Percentiles rank a stretch among this genome's conserved stretches.
Evolutionary conservation across 352 stramenopile genomes (phyloP).

Genomic region (Pythium volutum): DNA sequence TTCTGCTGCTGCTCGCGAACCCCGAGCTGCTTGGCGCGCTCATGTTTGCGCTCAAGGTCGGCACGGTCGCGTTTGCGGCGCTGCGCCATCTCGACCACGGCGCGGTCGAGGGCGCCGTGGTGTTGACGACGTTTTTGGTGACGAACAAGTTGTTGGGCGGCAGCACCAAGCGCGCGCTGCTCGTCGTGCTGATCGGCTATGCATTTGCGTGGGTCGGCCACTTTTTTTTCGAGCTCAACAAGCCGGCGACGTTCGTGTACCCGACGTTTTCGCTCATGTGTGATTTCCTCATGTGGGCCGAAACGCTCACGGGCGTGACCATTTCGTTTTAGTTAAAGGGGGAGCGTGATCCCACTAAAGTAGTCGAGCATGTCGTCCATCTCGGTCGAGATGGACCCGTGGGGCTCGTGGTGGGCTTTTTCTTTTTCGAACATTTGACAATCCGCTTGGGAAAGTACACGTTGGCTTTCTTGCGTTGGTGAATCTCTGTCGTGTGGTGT

Average conservation of each 20-base stretch:
- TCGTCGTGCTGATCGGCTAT: slow-evolving; percentile 39
- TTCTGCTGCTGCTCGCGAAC: slow-evolving; percentile 33
- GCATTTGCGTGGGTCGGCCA: slow-evolving; percentile 64
- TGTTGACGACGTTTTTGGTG: slow-evolving; percentile 32
- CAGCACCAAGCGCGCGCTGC: slow-evolving; percentile 18
- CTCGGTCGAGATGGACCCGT: slow-evolving; percentile 25
- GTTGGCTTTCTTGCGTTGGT: neutral
- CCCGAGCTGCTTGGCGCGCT: slow-evolving; percentile 35
- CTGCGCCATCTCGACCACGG: slow-evolving; percentile 43
- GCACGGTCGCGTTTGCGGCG: slow-evolving; percentile 34
- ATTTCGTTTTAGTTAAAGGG: slow-evolving; percentile 39
- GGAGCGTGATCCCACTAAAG: slow-evolving; percentile 61
- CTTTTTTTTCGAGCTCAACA: slow-evolving; percentile 63
- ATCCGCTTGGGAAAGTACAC: neutral
- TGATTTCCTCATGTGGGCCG: slow-evolving; percentile 56
- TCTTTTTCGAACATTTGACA: slow-evolving; percentile 14
- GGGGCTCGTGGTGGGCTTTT: neutral
- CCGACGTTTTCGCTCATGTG: slow-evolving; percentile 59
- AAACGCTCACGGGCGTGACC: slow-evolving; percentile 35
- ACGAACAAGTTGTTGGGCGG: slow-evolving; percentile 36
- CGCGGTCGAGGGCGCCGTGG: slow-evolving; percentile 27
- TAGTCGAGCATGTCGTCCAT: slow-evolving; percentile 80
- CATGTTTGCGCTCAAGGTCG: slow-evolving; percentile 32
- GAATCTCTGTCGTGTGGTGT: neutral
- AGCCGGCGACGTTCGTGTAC: slow-evolving; percentile 66